These are phyloP conservation scores for Puccinia hordei DNA, from an alignment of 1,284 basidiomycete genomes.

Conservation along the genomic window DNA sequence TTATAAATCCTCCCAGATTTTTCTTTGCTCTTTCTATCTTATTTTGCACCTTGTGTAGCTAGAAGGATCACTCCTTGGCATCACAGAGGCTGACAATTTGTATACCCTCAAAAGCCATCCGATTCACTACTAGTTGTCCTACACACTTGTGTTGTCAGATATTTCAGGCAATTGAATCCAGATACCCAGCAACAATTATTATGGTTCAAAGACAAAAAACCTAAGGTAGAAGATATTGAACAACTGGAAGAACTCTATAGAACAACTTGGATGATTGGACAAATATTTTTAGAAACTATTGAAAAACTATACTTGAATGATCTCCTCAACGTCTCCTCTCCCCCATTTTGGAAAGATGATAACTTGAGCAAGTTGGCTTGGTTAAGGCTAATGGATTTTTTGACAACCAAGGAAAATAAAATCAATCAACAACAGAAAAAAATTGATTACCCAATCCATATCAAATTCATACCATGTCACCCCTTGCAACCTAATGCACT, in stretches of 20 bases:
- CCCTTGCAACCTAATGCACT: slow-evolving; percentile 21
- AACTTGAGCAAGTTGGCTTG: slow-evolving; percentile 29
- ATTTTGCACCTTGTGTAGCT: too few relatives aligned
- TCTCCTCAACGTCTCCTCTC: slow-evolving; percentile 1
- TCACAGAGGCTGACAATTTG: too few relatives aligned
- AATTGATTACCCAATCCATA: slow-evolving; percentile 28
- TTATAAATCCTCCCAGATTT: too few relatives aligned
- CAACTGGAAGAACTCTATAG: slow-evolving; percentile 17
- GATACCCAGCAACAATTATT: slow-evolving; percentile 8
- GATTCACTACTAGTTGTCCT: background rate
- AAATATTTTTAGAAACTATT: slow-evolving; percentile 32
- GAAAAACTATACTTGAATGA: slow-evolving; percentile 3
- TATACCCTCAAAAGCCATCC: background rate
- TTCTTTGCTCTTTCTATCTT: too few relatives aligned
- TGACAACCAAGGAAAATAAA: background rate
- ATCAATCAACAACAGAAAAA: background rate
- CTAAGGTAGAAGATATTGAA: background rate
- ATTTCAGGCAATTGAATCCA: slow-evolving; percentile 26
- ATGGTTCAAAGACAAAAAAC: slow-evolving; percentile 7
- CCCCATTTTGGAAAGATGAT: slow-evolving; percentile 29
- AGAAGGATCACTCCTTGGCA: too few relatives aligned
- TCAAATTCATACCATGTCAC: slow-evolving; percentile 35
- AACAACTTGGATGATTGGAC: slow-evolving; percentile 32
- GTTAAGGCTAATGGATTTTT: slow-evolving; percentile 10
- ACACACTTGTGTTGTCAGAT: background rate